These are phyloP conservation scores for Hypoxylon sp. DNA, from an alignment of 2,329 filamentous ascomycete species.

Conservation along the genomic window DNA sequence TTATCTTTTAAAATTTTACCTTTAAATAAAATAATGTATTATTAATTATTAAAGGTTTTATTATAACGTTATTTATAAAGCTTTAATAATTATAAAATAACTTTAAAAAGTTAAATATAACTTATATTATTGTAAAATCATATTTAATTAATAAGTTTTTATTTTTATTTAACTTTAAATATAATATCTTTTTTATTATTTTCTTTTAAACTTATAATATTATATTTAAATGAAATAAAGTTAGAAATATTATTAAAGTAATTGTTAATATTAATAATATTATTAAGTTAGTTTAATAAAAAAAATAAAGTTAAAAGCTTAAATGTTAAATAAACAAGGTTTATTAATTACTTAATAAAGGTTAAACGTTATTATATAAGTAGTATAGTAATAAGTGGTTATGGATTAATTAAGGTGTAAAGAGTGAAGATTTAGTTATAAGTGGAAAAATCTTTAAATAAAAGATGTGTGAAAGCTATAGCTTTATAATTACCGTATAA, in stretches of 20 bases:
- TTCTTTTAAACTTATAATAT: conserved; percentile 13
- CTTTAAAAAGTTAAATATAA: conserved; percentile 8
- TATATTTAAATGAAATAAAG: conserved; percentile 4
- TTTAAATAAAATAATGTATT: conserved; percentile 7
- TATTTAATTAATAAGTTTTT: conserved; percentile 10
- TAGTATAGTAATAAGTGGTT: too few species aligned
- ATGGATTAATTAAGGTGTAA: too few species aligned
- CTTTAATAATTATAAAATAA: conserved; percentile 1
- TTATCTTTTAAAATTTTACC: conserved; percentile 11
- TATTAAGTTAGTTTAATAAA: background rate
- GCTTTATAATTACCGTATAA: too few species aligned
- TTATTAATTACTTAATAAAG: too few species aligned
- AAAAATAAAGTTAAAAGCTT: conserved; percentile 5
- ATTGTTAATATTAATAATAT: background rate
- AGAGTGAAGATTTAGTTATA: too few species aligned
- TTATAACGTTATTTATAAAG: background rate
- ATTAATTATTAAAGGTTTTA: background rate
- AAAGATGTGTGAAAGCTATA: too few species aligned
- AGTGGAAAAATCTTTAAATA: too few species aligned
- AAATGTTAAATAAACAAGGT: too few species aligned
- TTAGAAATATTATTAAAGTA: background rate
- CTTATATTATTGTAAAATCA: background rate
- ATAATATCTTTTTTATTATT: conserved; percentile 5
- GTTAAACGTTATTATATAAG: too few species aligned
- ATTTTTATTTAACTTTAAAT: conserved; percentile 6